Conservation (phyloP, 192 early-diverging fungal genomes). For the Piromyces finnis region DNA sequence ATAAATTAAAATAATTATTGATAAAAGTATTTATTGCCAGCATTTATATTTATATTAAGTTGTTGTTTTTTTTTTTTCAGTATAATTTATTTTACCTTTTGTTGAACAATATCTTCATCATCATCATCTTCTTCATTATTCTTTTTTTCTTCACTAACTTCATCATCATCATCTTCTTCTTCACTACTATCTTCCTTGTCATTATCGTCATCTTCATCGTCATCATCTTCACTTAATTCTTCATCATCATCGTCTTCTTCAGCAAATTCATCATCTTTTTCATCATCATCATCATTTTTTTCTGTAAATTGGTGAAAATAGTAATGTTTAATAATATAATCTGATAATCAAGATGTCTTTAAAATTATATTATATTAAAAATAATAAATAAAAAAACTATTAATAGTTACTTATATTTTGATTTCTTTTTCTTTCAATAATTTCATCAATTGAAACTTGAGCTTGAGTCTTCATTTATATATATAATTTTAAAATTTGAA, state of each 20-base stretch:
- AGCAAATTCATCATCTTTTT: conserved; percentile 13
- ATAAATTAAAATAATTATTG: no score
- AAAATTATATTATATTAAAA: no score
- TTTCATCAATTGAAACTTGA: conserved; percentile 5
- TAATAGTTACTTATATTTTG: conserved; percentile 10
- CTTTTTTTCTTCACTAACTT: conserved; percentile 4
- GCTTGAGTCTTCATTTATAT: conserved; percentile 13
- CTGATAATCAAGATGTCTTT: no score
- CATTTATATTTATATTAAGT: no score
- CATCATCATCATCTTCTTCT: conserved; percentile 4
- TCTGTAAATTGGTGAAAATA: no score
- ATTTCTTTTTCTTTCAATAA: conserved; percentile 10
- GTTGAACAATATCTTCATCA: conserved; percentile 9
- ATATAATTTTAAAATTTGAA: background rate
- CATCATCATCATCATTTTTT: conserved; percentile 17
- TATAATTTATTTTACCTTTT: conserved; percentile 2
- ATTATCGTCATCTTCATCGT: conserved; percentile 5
- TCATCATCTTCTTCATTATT: conserved; percentile 2
- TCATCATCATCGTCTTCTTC: conserved; percentile 17
- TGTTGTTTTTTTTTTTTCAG: conserved; percentile 2
- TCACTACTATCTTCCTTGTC: background rate
- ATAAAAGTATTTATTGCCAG: no score
- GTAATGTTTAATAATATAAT: no score
- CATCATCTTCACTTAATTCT: conserved; percentile 13
- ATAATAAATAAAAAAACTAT: no score